Conservation (phyloP, 345 rosid species). For the Eutrema japonicum region DNA sequence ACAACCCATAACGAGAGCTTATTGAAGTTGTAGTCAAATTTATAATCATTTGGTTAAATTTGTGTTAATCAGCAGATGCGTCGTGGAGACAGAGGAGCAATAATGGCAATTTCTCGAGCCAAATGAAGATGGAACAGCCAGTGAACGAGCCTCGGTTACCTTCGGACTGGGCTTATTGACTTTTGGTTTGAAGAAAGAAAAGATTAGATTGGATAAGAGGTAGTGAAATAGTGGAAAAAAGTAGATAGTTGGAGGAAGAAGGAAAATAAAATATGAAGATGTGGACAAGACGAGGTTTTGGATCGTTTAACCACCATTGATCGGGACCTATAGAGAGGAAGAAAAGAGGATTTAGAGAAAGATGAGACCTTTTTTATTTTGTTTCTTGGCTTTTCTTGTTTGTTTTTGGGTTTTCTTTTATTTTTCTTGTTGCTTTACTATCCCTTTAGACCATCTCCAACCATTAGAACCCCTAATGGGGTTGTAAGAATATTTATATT, state of each 20-base stretch:
- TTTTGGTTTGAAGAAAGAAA: neutral
- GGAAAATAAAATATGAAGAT: conserved; percentile 9
- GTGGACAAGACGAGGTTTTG: conserved; percentile 44
- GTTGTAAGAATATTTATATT: too few species aligned
- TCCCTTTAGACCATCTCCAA: too few species aligned
- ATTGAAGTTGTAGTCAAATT: neutral
- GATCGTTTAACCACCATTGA: conserved; percentile 41
- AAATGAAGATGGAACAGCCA: conserved; percentile 26
- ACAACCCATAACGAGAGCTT: neutral
- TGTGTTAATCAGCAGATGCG: conserved; percentile 19
- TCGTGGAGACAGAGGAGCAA: conserved; percentile 30
- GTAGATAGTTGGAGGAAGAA: conserved; percentile 9
- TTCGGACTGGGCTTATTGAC: conserved; percentile 39
- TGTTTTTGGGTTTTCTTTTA: neutral
- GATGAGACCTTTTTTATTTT: neutral
- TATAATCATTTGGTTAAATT: neutral
- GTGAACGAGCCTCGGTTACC: conserved; percentile 37
- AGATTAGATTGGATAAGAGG: conserved; percentile 24
- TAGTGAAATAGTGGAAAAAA: conserved; percentile 24
- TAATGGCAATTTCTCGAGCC: conserved; percentile 24
- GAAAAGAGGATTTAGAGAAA: neutral
- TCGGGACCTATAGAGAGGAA: conserved; percentile 14
- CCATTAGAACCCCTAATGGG: too few species aligned
- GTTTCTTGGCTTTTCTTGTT: neutral
- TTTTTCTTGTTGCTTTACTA: conserved; percentile 9